Percentiles rank a stretch among this genome's conserved stretches.
These are phyloP conservation scores for Chlorella sorokiniana DNA, from an alignment of 139 green algal genomes.

Conservation along the genomic window DNA sequence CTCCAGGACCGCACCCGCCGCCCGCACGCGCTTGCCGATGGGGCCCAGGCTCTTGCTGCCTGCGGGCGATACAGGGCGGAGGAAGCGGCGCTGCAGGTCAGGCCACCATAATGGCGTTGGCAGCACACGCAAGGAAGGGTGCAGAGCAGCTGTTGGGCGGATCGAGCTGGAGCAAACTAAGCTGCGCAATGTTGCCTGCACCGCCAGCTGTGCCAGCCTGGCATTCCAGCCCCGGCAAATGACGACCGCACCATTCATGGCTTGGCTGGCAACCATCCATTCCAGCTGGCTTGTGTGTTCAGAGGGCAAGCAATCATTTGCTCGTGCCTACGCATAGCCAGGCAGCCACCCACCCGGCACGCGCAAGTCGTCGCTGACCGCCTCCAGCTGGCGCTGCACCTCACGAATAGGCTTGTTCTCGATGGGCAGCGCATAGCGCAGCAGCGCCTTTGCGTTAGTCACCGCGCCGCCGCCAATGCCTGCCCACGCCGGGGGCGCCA, in stretches of 20 bases:
- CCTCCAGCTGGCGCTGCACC: conserved; percentile 89
- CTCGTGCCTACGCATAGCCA: not conserved
- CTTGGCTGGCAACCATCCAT: too few relatives aligned
- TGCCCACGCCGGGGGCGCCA: conserved; percentile 1
- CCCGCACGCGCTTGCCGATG: conserved; percentile 40
- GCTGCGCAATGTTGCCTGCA: too few relatives aligned
- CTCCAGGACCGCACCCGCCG: conserved; percentile 59
- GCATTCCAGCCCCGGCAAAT: too few relatives aligned
- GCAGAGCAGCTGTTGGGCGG: too few relatives aligned
- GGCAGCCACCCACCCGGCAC: conserved; percentile 20
- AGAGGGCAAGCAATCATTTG: not conserved
- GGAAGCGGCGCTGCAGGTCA: too few relatives aligned
- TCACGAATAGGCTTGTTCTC: conserved; percentile 89
- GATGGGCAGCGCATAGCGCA: conserved; percentile 95
- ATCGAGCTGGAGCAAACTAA: too few relatives aligned
- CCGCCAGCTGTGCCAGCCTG: too few relatives aligned
- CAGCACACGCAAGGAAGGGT: not conserved
- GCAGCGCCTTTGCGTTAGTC: conserved; percentile 87
- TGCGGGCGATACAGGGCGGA: not conserved
- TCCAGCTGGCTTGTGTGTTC: too few relatives aligned
- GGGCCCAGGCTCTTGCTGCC: conserved; percentile 27
- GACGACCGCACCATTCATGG: too few relatives aligned
- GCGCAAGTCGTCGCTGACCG: conserved; percentile 87
- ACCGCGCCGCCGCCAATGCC: conserved; percentile 2
- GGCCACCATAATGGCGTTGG: too few relatives aligned